Conservation (phyloP, 2,329 filamentous ascomycete species). For the Fusarium sp. region DNA sequence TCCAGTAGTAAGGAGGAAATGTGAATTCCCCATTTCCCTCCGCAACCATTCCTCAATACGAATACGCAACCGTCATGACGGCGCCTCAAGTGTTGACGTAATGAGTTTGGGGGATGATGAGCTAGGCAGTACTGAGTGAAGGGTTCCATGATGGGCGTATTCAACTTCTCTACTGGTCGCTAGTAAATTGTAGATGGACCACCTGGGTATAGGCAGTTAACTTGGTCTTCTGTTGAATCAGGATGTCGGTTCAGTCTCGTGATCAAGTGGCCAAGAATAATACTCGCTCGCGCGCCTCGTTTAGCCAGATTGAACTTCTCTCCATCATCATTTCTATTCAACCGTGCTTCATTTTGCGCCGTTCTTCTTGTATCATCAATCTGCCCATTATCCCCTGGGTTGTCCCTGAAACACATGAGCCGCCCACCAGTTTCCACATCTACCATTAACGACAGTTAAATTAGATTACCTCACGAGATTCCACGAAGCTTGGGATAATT, state of each 20-base stretch:
- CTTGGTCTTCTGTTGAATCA: constrained; percentile 2
- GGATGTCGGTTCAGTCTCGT: constrained; percentile 21
- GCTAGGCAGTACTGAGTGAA: constrained; percentile 16
- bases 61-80: constrained; percentile 28
- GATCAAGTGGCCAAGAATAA: constrained; percentile 18
- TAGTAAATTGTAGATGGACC: background rate
- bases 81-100: constrained; percentile 38
- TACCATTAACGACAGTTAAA: background rate
- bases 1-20: background rate
- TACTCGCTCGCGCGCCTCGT: background rate
- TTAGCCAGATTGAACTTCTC: background rate
- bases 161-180: constrained; percentile 6
- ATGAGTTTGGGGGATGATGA: constrained; percentile 30
- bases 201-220: background rate
- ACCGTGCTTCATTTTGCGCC: background rate
- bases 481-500: background rate
- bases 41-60: constrained; percentile 9
- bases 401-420: constrained; percentile 10
- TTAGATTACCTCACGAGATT: background rate
- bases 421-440: constrained; percentile 6
- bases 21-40: background rate
- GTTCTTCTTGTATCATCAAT: constrained; percentile 13
- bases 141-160: constrained; percentile 33
- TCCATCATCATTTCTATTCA: constrained; percentile 1
- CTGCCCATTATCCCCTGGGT: constrained; percentile 12